Evolutionary conservation across 208 protist species (phyloP), one percentile per base, ranked within the genome.

Genomic region (Leishmania guyanensis): DNA sequence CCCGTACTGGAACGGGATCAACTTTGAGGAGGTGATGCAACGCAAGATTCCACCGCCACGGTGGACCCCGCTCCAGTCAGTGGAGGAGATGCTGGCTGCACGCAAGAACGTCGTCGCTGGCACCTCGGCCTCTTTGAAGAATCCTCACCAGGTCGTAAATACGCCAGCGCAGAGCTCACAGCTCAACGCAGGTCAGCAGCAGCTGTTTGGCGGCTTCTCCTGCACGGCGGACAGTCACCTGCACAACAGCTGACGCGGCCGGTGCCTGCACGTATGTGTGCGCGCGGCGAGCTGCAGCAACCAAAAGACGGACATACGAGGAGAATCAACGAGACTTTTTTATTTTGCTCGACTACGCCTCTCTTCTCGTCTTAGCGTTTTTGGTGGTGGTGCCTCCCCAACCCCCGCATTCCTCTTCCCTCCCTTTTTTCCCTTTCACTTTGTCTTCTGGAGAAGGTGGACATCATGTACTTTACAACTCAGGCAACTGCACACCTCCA

Each of bases 1-100:
- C 77, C 91, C 92, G 36, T 98, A 97, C 89, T 98, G 95, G 92
- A 95, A 92, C 69, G 93, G 95, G 62, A 89, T 98, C 80, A 96
- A 84, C 88, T 98, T 97, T 72, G 92, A 97, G 54, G 95, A 98
- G 10, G 91, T 98, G 58, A 93, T 96, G 91, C 77, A 90, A 79
- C 93, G 93, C 78, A 95, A 94, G 81, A 81, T 98, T 43, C 80
- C 84, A 53, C 93, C 93, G 22, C 92, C 93, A n/a, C 93, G 94
- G 73, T 98, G 93, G 92, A 94, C 84, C 36, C 95, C 92, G 64
- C 88, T 97, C 62, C 95, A 92, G 12, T 84, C 90, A 4, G 89
- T 95, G 16, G 95, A 97, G 82, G 90, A 98, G 83, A 89, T 96
- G 86, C 81, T 98, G 51, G 90, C 89, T 5, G 87, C 90, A 20